phyloP scores from a whole-genome alignment of 2,329 filamentous ascomycete genomes.

The Cytospora chrysosperma region DNA sequence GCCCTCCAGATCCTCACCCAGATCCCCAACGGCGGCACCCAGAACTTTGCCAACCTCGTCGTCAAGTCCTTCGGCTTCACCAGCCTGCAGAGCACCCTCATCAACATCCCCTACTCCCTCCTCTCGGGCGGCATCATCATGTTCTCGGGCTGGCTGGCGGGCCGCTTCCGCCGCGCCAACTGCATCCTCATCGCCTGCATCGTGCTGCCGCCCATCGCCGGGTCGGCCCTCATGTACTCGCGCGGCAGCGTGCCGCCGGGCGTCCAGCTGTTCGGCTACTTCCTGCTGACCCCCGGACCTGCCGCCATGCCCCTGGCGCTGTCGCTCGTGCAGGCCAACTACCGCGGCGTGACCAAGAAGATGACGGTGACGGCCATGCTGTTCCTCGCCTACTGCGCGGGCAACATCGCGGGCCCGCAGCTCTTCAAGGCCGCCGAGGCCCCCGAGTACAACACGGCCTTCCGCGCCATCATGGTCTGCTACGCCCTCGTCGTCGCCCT shows the following conservation, averaged over 20 bases:
- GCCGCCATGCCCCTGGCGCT: constrained; percentile 54
- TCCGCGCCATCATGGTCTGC: constrained; percentile 55
- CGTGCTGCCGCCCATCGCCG: constrained; percentile 51
- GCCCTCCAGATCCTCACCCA: constrained; percentile 52
- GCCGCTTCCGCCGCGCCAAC: constrained; percentile 50
- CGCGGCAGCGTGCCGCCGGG: constrained; percentile 41
- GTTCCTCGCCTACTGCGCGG: constrained; percentile 55
- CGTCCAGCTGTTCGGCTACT: constrained; percentile 56
- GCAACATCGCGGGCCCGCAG: constrained; percentile 57
- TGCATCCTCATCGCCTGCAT: constrained; percentile 51
- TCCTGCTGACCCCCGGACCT: constrained; percentile 53
- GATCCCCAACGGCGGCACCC: constrained; percentile 62
- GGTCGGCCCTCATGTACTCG: constrained; percentile 53
- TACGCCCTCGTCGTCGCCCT: constrained; percentile 50
- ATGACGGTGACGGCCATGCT: constrained; percentile 57
- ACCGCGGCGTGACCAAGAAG: constrained; percentile 58
- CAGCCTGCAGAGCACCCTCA: constrained; percentile 51
- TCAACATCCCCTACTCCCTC: constrained; percentile 59
- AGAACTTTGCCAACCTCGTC: constrained; percentile 58
- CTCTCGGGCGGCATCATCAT: constrained; percentile 49
- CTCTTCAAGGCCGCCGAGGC: constrained; percentile 51
- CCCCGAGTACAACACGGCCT: constrained; percentile 53
- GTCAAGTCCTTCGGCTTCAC: constrained; percentile 57
- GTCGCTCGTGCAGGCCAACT: constrained; percentile 56
- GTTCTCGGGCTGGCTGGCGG: constrained; percentile 50